Evolutionary conservation across 805 yeast species (phyloP), one percentile per base, ranked within the genome.

Genomic region (Candida tibetensis): DNA sequence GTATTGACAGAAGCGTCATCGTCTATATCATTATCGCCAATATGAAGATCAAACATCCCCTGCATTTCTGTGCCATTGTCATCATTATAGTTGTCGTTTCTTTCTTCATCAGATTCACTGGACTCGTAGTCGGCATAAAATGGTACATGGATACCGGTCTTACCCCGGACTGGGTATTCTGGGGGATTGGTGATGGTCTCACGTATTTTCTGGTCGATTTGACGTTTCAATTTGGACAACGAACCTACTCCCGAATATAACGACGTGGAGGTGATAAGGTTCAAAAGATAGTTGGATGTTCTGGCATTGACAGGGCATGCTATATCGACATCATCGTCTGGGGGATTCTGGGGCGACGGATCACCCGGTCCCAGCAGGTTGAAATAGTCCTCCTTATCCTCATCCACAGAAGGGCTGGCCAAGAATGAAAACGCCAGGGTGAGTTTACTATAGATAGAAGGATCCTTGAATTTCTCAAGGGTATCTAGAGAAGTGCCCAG

Each of bases 211-310:
- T 10, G 25, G 9, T 21, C 25, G 25, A 21, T 7, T 10, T 21
- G 25, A 7, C 9, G 7, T 7, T 21, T 7, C 25, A 21, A 21
- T 10, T 21, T 21, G 25, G 25, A 7, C 9, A 21, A 7, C 9
- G 25, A 22, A 8, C 34, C 34, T 8, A 57, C 35, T 1, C 65
- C 69, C 1, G 65, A 47, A 37, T 47, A 55, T 4, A 64, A 51
- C 30, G 54, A 56, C 0, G 66, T 55, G 1, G 67, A 51, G 14
- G 67, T 51, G 4, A 67, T 40, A 32, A 62, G 43, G 42, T 55
- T 52, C 19, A 62, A 38, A 17, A 65, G 50, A 30, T 56, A 55
- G 31, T 52, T 53, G 31, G 49, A 57, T 7, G 59, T 54, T 15
- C 46, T 45, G 8, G 51, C 59, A 7, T 50, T 55, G 2, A 51